Base-by-base conservation (phyloP, 345 rosid species). In the Brassica carinata region DNA sequence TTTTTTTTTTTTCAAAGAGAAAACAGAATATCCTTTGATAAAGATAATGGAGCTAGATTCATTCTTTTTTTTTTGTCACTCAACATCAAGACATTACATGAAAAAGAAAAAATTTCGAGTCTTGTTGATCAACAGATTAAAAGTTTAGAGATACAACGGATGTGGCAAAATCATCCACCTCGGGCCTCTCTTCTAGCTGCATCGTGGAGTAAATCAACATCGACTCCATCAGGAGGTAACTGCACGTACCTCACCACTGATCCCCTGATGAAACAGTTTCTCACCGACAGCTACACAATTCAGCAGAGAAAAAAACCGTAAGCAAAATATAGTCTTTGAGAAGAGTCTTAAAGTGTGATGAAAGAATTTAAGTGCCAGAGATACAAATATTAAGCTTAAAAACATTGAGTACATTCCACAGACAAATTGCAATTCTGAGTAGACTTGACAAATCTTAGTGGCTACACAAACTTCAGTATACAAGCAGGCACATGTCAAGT, bases 121-220 rank as follows among this genome's bases (percentile, higher is more conserved):
- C 26, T 64, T 15, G 70, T 53, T 43, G 43, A 27, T 11, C 53
- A 53, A 43, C 11, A 33, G 30, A 38, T 57, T 83, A 64, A 75
- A 3, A 55, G 80, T 57, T 75, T 61, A 53, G 75, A 48, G 77
- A 82, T 48, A 67, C 74, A 72, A 71, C 2, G 18, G 33, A 14
- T 53, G 5, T 5, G 1, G 69, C 1, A 29, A 29, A 55, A 82
- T 78, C 86, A 96, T 78, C 98, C 98, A 40, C 99, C 98, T 26
- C 98, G 91, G 77, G 99, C 99, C 85, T 94, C 99, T 88, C 99
- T 92, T 87, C 99, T 90, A 38, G 99, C 92, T 64, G 99, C 99
- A 61, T 96, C 99, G 38, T 96, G 99, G 67, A 96, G 99, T 76
- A 96, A 85, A 72, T 96, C 99, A 72, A 94, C 84, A 75, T 96